Base-by-base conservation (phyloP, 345 rosid genomes). In the Leavenworthia alabamica region DNA sequence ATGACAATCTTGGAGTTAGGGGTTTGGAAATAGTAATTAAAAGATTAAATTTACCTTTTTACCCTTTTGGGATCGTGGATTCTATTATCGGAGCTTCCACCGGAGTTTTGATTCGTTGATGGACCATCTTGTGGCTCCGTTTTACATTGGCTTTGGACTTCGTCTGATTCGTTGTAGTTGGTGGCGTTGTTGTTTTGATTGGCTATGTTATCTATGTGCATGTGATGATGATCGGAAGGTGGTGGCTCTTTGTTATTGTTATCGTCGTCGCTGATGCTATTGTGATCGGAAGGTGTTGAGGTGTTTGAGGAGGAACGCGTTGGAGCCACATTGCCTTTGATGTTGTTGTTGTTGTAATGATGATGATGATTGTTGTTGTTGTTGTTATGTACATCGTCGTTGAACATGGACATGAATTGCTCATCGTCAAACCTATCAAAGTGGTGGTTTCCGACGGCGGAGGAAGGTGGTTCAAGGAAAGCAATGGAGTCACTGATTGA, bases 391-490 rank as follows among this genome's bases (percentile, higher is more conserved):
- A 39, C 71, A 27, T 87, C 90, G 46, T 88, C 94, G 13, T 72
- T 73, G 73, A 90, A 86, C 94, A 88, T 86, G 4, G 91, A 88
- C 86, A 79, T 81, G 74, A 90, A 82, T 42, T 88, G 96, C 44
- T 85, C 97, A 12, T 90, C 94, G 23, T 88, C 96, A 14, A 88
- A 82, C 56, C 73, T 78, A 15, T 90, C 94, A 50, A 85, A 82
- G n/a, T 73, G 73, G 46, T 72, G 72, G 52, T 60, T 68, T 6
- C 61, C 58, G 26, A 53, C 63, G 33, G 20, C 45, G 62, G 31
- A 63, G 57, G 66, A 70, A 16, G 73, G 77, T 2, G 79, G 68
- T 65, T 88, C 97, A 3, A 90, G 79, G 71, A 86, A 88, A 17
- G 95, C 75, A 4, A 88, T 64, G 14, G 90, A 86, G 69, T 91